phyloP scores from a whole-genome alignment of 345 rosid species.

The Eucalyptus caleyi region DNA sequence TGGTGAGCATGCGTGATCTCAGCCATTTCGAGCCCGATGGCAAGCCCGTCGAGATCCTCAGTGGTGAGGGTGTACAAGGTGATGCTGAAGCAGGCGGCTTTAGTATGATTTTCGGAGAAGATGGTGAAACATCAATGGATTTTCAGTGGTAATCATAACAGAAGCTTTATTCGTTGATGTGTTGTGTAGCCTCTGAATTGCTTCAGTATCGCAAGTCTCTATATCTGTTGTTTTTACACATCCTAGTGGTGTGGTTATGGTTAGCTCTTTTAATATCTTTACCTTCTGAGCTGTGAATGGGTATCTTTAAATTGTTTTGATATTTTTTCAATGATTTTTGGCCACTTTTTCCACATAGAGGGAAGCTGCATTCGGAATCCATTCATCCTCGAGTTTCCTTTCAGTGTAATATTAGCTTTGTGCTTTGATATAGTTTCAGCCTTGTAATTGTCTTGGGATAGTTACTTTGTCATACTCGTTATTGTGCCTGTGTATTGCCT shows the following conservation, averaged over 20 bases:
- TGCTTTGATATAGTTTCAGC: not conserved
- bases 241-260: not conserved
- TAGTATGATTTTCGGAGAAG: not conserved
- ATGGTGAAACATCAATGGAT: not conserved
- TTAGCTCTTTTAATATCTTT: not conserved
- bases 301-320: no score
- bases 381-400: not conserved
- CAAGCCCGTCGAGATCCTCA: fast-evolving
- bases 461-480: not conserved
- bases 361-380: no score
- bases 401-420: not conserved
- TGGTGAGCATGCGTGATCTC: no score
- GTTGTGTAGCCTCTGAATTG: not conserved
- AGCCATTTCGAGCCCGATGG: no score
- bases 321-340: no score
- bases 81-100: no score
- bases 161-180: not conserved
- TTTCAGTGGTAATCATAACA: not conserved
- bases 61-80: no score
- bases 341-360: no score
- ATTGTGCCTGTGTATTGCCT: not conserved
- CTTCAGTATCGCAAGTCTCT: not conserved
- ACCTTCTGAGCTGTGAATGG: no score
- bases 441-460: no score
- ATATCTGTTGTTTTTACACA: not conserved